A percentile compares a stretch with the other conserved stretches of the same genome.
phyloP scores from a whole-genome alignment of 148 eudicot species.

The Vaccinium vitisidaea region DNA sequence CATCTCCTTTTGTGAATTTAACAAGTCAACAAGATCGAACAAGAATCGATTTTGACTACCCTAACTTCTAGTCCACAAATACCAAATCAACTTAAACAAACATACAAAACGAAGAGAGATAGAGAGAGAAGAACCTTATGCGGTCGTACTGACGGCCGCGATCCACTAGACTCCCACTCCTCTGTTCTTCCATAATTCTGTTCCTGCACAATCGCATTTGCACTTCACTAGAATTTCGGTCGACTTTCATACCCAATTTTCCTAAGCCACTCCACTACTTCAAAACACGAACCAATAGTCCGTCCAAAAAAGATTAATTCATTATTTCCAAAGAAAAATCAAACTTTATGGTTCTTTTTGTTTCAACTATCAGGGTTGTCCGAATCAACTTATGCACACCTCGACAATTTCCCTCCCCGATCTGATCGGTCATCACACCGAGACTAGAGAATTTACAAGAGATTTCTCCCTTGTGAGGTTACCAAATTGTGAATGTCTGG shows the following conservation, averaged over 20 bases:
- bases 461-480: too few relatives aligned
- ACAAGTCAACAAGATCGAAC: neutral
- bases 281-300: neutral
- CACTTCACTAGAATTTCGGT: neutral
- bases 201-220: slow-evolving; percentile 25
- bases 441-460: too few relatives aligned
- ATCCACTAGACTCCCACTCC: slow-evolving; percentile 38
- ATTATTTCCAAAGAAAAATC: too few relatives aligned
- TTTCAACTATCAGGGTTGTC: too few relatives aligned
- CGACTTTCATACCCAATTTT: neutral
- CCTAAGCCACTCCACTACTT: neutral
- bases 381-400: too few relatives aligned
- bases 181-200: slow-evolving; percentile 33
- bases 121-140: slow-evolving; percentile 32
- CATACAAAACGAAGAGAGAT: neutral
- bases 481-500: too few relatives aligned
- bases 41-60: neutral
- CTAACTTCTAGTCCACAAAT: neutral
- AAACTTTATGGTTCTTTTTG: too few relatives aligned
- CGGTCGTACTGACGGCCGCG: slow-evolving; percentile 33
- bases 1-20: neutral
- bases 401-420: too few relatives aligned
- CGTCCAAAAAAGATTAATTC: neutral
- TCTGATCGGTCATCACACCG: too few relatives aligned
- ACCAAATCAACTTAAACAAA: neutral